These are phyloP conservation scores for Colletotrichum sp. DNA, from an alignment of 2,329 filamentous ascomycete species.

Conservation along the genomic window DNA sequence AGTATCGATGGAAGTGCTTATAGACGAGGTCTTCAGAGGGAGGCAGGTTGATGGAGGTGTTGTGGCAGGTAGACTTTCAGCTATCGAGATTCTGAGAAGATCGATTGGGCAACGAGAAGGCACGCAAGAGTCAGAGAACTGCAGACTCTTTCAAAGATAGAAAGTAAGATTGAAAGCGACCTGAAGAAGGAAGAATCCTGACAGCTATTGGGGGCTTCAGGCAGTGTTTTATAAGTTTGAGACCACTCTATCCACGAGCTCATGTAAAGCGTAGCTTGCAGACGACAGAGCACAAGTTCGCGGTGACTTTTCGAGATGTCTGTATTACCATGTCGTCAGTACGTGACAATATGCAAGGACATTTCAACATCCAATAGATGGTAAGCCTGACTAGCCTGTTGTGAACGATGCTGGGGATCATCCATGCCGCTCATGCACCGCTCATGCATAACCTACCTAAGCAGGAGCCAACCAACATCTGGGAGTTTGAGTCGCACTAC, in stretches of 20 bases:
- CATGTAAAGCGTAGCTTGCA: not conserved
- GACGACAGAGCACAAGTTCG: not conserved
- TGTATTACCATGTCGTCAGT: not conserved
- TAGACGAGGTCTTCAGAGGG: not conserved
- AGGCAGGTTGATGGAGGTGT: not conserved
- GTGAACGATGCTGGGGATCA: not conserved
- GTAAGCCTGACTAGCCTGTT: not conserved
- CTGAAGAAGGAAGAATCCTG: not conserved
- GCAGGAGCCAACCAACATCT: not conserved
- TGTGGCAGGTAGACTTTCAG: not conserved
- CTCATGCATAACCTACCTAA: not conserved
- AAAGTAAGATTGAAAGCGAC: not conserved
- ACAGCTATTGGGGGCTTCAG: not conserved
- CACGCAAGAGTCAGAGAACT: not conserved
- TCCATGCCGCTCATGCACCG: not conserved
- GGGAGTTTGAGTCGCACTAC: not conserved
- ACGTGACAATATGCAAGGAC: not conserved
- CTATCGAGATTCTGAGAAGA: fast-evolving
- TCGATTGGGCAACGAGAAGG: not conserved
- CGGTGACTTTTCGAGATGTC: not conserved
- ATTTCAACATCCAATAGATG: not conserved
- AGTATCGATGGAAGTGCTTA: not conserved
- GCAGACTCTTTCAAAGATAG: not conserved
- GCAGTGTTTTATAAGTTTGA: not conserved
- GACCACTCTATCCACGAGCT: not conserved